phyloP scores from a whole-genome alignment of 306 rosid genomes.

The Prunus davidiana region DNA sequence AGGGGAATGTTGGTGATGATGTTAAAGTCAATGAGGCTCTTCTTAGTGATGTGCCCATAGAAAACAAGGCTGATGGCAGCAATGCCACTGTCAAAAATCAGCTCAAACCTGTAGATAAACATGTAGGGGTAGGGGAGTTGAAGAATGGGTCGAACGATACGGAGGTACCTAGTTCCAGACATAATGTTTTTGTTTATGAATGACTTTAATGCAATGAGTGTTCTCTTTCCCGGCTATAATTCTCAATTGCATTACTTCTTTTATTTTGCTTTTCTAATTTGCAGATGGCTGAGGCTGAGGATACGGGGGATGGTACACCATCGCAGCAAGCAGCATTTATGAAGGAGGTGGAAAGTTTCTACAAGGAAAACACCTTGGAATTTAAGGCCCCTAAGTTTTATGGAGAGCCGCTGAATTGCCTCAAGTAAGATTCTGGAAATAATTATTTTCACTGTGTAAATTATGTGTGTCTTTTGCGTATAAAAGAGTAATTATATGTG shows the following conservation, averaged over 20 bases:
- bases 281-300: constrained; percentile 58
- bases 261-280: background rate
- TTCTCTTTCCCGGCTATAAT: background rate
- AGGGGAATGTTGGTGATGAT: constrained; percentile 12
- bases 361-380: constrained; percentile 60
- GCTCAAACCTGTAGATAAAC: constrained; percentile 31
- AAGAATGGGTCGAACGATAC: constrained; percentile 36
- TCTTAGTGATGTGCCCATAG: constrained; percentile 21
- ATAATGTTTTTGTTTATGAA: background rate
- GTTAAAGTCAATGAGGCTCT: constrained; percentile 17
- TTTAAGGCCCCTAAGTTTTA: constrained; percentile 84
- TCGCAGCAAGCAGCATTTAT: constrained; percentile 46
- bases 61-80: constrained; percentile 12
- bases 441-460: background rate
- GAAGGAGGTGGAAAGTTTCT: constrained; percentile 68
- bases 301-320: constrained; percentile 44
- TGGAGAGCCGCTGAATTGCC: constrained; percentile 76
- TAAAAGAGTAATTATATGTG: background rate
- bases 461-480: background rate
- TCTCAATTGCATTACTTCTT: background rate
- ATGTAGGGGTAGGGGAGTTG: constrained; percentile 30
- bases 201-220: background rate
- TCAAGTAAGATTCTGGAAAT: constrained; percentile 52
- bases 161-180: constrained; percentile 27
- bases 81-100: constrained; percentile 19